Evolutionary conservation across 2,329 filamentous ascomycete species (phyloP), one percentile per base, ranked within the genome.

Genomic region (Xylariales sp.): DNA sequence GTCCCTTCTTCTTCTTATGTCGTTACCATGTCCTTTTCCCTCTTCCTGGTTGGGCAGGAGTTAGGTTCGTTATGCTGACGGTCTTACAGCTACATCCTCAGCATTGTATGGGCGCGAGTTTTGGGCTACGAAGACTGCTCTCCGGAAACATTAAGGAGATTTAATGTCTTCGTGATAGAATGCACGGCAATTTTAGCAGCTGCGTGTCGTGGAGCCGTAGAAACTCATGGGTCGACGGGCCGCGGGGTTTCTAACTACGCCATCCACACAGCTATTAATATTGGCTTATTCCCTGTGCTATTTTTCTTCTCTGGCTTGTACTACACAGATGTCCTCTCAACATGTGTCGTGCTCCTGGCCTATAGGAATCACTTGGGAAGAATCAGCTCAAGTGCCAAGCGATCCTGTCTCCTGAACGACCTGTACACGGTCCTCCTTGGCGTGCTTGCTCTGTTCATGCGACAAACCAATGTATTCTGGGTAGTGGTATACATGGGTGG

Each of bases 391-490:
- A 44, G 52, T 10, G 35, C 32, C 6, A 61, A 55, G 2, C 15
- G 18, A 2, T 14, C 16, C 5, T 61, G 63, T 0, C 13, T 66
- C 5, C 4, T 51, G 6, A 72, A 59, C 29, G 68, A 70, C 33
- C 2, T 80, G 0, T 43, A 49, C 10, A 66, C 68, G 0, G 43
- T 87, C 0, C 2, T 70, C 0, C 57, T 83, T 5, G 89, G 89
- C 0, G 46, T 88, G 0, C 45, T 76, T 2, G 72, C 88, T 1
- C 69, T 98, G 15, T 65, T 76, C 3, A 93, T 95, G 69, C 75
- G 93, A 17, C 93, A 98, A 61, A 98, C 93, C 0, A 98, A 98
- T 53, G 85, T 97, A 40, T 95, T 98, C 57, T 98, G 93, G 93
- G 82, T 90, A 0, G 83, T 87, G 1, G 69, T 90, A 0, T 88